Conservation (phyloP, 257 asterid genomes). For the Nicotiana obtusifolia region DNA sequence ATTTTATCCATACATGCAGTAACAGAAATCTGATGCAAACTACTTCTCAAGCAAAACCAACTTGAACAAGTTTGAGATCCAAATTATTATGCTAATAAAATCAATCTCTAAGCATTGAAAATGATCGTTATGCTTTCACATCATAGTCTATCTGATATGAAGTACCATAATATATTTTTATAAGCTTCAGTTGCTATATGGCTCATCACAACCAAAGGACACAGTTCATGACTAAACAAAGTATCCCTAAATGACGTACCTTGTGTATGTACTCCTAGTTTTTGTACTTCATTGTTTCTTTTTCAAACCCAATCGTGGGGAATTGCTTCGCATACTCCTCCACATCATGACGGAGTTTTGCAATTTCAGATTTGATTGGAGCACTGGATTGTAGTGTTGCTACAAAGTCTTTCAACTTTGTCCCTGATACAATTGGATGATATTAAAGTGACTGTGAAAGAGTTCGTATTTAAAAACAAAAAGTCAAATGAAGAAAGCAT, state of each 20-base stretch:
- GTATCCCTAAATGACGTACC: not conserved
- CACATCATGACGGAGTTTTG: conserved; percentile 54
- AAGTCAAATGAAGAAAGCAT: not conserved
- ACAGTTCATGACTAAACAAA: not conserved
- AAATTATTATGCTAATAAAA: not conserved
- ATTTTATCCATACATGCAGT: too few species aligned
- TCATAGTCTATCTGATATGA: not conserved
- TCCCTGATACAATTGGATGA: conserved; percentile 36
- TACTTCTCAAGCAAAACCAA: not conserved
- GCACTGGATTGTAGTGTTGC: conserved; percentile 50
- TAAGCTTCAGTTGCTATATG: not conserved
- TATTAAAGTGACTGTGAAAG: not conserved
- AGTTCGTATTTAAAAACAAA: not conserved
- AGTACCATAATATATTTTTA: not conserved
- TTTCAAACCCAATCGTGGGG: conserved; percentile 84
- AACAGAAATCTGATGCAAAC: not conserved
- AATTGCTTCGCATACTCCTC: conserved; percentile 88
- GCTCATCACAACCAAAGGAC: not conserved
- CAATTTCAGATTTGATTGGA: conserved; percentile 49
- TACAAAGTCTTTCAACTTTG: conserved; percentile 88
- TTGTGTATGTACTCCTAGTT: conserved; percentile 25
- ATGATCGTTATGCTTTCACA: not conserved
- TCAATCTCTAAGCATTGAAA: not conserved
- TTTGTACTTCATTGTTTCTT: conserved; percentile 78
- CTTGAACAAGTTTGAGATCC: not conserved